Conservation (phyloP, 306 rosid genomes). For the Quercus wislizeni region DNA sequence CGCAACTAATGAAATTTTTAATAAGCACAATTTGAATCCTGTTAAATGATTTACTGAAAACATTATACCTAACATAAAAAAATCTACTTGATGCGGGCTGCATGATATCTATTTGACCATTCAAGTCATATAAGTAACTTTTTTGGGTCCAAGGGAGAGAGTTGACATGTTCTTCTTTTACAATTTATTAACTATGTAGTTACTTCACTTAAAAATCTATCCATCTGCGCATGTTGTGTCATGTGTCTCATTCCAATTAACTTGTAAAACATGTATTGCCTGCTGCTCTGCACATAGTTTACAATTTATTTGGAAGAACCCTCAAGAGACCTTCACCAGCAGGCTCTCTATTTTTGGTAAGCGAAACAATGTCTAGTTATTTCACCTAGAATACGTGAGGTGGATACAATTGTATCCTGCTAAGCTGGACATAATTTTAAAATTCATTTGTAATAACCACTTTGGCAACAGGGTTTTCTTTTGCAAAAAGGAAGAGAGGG, state of each 20-base stretch:
- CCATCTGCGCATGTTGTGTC: neutral
- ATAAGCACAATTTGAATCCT: neutral
- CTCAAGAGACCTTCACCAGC: slow-evolving; percentile 1
- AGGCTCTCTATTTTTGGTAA: neutral
- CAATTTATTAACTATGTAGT: slow-evolving; percentile 1
- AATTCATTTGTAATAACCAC: too few species aligned
- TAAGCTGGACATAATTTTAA: too few species aligned
- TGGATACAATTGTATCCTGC: too few species aligned
- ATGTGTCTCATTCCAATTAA: neutral
- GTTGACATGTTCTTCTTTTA: slow-evolving; percentile 5
- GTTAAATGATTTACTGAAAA: neutral
- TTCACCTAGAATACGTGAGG: too few species aligned
- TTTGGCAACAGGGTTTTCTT: too few species aligned
- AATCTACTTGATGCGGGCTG: slow-evolving; percentile 5
- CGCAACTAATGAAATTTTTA: slow-evolving; percentile 5
- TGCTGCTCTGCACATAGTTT: neutral
- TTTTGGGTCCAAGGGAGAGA: slow-evolving; percentile 6
- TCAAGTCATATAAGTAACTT: neutral
- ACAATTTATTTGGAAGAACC: neutral
- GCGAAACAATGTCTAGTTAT: too few species aligned
- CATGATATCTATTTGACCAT: neutral
- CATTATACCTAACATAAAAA: neutral
- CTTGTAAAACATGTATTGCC: neutral
- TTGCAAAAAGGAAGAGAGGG: too few species aligned
- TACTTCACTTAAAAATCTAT: neutral